Conservation (phyloP, 345 rosid genomes). For the Populus davidiana region DNA sequence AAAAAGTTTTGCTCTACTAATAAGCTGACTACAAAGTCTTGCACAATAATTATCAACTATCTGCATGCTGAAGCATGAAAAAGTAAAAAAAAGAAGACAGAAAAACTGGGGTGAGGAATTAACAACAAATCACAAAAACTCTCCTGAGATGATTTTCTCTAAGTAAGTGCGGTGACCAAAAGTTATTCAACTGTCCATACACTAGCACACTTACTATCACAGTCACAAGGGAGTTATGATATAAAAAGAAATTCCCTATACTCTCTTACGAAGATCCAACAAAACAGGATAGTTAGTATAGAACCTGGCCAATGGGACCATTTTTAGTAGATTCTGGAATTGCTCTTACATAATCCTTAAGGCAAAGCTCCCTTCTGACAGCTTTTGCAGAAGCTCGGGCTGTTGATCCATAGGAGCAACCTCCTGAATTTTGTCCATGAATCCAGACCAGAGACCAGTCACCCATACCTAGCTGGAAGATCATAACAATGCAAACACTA, state of each 20-base stretch:
- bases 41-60: background rate
- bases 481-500: background rate
- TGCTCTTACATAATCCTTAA: constrained; percentile 90
- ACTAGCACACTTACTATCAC: background rate
- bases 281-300: constrained; percentile 9
- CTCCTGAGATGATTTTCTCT: too few species aligned
- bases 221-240: background rate
- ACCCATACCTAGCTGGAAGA: constrained; percentile 63
- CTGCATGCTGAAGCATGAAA: background rate
- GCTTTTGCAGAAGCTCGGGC: constrained; percentile 92
- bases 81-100: background rate
- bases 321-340: constrained; percentile 67
- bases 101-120: background rate
- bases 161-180: too few species aligned
- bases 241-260: background rate
- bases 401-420: constrained; percentile 95
- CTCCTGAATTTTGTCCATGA: constrained; percentile 91
- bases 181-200: background rate
- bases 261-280: background rate
- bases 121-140: background rate
- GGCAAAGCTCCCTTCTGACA: constrained; percentile 83
- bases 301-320: constrained; percentile 89
- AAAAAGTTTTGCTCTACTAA: background rate
- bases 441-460: constrained; percentile 94
- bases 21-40: background rate